Percentiles rank a stretch among this genome's conserved stretches.
Evolutionary conservation across 305 asterid genomes (phyloP).

Genomic region (Petunia hybrid): DNA sequence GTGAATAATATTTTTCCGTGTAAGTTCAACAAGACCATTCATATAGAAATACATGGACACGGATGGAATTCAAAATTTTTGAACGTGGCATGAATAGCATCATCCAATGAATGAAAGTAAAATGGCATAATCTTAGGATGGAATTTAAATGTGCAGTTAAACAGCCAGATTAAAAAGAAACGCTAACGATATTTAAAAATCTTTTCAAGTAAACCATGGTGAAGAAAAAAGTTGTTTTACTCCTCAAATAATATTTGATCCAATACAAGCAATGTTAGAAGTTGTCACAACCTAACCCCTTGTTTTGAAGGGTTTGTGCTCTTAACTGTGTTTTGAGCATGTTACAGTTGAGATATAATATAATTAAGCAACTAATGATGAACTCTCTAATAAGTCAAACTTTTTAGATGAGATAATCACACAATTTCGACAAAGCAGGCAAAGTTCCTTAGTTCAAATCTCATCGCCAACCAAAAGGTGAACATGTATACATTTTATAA

Average conservation of each 20-base stretch:
- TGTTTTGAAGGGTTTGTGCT: no score
- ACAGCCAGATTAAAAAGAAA: background rate
- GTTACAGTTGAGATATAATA: no score
- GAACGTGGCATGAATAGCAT: background rate
- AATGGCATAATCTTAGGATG: background rate
- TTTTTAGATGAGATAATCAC: no score
- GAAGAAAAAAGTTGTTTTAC: slow-evolving; percentile 23
- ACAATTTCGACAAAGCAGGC: no score
- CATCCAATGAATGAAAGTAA: background rate
- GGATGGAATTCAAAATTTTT: background rate
- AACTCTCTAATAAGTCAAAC: no score
- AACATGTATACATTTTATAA: no score
- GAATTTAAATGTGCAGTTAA: background rate
- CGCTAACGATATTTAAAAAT: background rate
- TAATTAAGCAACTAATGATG: no score
- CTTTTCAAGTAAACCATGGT: background rate
- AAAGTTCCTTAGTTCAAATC: no score
- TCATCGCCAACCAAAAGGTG: no score
- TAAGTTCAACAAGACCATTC: background rate
- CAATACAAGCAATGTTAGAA: background rate
- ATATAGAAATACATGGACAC: background rate
- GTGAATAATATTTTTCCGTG: background rate
- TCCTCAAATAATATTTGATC: background rate
- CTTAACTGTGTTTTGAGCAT: no score
- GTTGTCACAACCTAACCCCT: no score